Evolutionary conservation across 2,329 filamentous ascomycete species (phyloP).

Genomic region (Phyllosticta citribraziliensis): DNA sequence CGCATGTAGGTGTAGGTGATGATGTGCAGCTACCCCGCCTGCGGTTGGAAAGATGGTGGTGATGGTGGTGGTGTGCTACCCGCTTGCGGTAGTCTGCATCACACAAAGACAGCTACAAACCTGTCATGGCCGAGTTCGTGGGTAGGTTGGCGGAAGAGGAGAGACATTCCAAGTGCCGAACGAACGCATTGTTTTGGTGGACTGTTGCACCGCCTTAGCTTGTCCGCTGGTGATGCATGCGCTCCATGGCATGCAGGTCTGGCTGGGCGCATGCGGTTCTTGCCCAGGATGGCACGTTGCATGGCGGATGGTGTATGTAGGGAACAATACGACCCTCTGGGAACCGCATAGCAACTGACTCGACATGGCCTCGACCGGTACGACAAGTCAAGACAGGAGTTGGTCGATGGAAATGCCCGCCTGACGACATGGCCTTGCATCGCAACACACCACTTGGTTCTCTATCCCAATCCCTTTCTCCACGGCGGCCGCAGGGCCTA

Average conservation of each 20-base stretch:
- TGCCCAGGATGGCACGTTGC: not conserved
- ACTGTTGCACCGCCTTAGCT: not conserved
- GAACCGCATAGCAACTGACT: not conserved
- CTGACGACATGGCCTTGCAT: not conserved
- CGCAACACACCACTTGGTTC: not conserved
- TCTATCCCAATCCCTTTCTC: not conserved
- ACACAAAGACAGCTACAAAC: not conserved
- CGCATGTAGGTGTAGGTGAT: not conserved
- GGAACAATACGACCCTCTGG: not conserved
- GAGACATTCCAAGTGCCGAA: not conserved
- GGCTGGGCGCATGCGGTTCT: not conserved
- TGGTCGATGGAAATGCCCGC: not conserved
- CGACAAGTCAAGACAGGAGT: not conserved
- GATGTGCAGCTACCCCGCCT: not conserved
- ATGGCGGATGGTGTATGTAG: not conserved
- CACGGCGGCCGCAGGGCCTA: not conserved
- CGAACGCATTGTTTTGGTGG: not conserved
- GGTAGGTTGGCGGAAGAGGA: not conserved
- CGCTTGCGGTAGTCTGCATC: not conserved
- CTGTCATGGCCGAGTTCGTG: not conserved
- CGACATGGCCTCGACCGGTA: not conserved
- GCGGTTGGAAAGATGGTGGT: not conserved
- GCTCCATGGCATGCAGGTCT: not conserved
- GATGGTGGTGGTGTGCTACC: not conserved
- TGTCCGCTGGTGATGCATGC: not conserved